Conservation (phyloP, 2,329 filamentous ascomycete species). For the Aspergillus tanneri region DNA sequence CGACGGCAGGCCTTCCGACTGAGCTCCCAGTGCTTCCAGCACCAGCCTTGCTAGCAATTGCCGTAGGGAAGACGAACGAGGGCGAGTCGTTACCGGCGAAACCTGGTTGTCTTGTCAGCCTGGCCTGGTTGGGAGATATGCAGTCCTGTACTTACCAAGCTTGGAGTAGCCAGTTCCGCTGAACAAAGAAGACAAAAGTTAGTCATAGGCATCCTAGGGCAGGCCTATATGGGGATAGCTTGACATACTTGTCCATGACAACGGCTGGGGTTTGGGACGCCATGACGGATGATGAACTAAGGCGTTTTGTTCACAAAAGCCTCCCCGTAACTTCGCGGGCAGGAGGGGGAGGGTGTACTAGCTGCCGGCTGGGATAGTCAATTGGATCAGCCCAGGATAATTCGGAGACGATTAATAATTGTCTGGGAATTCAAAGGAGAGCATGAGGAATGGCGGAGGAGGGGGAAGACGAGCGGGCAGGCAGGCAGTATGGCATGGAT, state of each 20-base stretch:
- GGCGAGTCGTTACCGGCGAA: conserved; percentile 99
- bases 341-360: neutral
- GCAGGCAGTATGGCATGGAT: neutral
- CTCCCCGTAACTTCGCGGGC: conserved; percentile 18
- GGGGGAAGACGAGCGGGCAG: conserved; percentile 8
- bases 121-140: conserved; percentile 14
- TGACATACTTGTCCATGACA: conserved; percentile 99
- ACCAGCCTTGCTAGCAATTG: conserved; percentile 89
- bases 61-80: conserved; percentile 98
- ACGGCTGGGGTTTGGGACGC: conserved; percentile 98
- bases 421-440: conserved; percentile 2
- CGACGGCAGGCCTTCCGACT: conserved; percentile 83
- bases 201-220: conserved; percentile 42
- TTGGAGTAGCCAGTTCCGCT: conserved; percentile 99
- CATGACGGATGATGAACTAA: conserved; percentile 57
- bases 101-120: conserved; percentile 57
- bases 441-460: conserved; percentile 8
- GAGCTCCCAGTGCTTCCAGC: conserved; percentile 67
- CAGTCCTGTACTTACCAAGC: conserved; percentile 68
- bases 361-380: neutral
- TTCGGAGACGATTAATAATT: neutral
- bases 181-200: conserved; percentile 37
- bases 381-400: neutral
- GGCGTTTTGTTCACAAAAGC: conserved; percentile 18
- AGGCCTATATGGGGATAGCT: conserved; percentile 9